Percentiles rank a stretch among this genome's conserved stretches.
Evolutionary conservation across 1,284 basidiomycete genomes (phyloP).

Genomic region (Pseudozyma hubeiensis): DNA sequence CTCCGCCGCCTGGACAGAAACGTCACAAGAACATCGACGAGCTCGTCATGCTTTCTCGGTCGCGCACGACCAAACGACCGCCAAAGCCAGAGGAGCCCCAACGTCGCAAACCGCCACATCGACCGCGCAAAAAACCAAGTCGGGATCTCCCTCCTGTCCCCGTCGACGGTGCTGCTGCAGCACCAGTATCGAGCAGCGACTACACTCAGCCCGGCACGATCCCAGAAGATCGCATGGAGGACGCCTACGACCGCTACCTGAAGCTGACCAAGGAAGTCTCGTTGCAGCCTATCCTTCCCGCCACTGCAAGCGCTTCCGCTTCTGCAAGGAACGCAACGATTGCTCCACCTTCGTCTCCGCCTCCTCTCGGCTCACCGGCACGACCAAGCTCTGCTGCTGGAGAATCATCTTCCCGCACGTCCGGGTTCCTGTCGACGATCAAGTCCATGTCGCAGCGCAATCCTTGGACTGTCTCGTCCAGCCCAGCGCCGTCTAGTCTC

Average conservation of each 20-base stretch:
- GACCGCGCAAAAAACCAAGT: constrained; percentile 33
- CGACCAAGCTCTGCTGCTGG: constrained; percentile 24
- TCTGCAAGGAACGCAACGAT: constrained; percentile 6
- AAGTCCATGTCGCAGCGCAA: constrained; percentile 55
- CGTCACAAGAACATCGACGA: constrained; percentile 46
- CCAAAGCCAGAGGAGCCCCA: constrained; percentile 49
- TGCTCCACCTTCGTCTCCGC: constrained; percentile 16
- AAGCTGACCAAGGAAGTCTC: constrained; percentile 68
- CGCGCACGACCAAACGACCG: constrained; percentile 33
- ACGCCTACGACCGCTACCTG: constrained; percentile 88
- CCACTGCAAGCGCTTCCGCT: constrained; percentile 20
- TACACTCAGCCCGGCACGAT: constrained; percentile 1
- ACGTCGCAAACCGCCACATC: constrained; percentile 39
- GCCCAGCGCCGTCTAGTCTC: constrained; percentile 13
- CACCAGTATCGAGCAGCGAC: background rate
- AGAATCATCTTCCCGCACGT: constrained; percentile 39
- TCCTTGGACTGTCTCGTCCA: constrained; percentile 20
- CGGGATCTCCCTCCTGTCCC: constrained; percentile 50
- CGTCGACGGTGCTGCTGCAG: background rate
- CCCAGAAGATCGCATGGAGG: constrained; percentile 74
- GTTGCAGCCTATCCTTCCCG: constrained; percentile 41
- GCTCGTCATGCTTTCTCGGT: constrained; percentile 44
- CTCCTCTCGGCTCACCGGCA: constrained; percentile 29
- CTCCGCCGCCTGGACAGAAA: constrained; percentile 44
- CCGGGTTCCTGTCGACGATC: constrained; percentile 59